Evolutionary conservation across 2,329 filamentous ascomycete genomes (phyloP).

Genomic region (Emmonsiellopsis sp.): DNA sequence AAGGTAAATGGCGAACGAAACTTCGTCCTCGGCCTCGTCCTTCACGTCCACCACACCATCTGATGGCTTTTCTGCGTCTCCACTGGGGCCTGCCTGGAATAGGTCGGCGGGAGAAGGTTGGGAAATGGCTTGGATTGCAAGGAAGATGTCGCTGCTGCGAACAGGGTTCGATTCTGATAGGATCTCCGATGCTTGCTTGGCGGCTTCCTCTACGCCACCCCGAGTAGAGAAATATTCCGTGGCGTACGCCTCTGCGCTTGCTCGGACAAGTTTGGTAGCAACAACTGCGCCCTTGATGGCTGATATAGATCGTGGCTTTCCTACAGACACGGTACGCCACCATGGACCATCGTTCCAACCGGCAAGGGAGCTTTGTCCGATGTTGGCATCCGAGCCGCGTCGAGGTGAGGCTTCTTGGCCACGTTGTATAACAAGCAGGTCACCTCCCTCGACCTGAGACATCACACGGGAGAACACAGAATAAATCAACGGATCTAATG

Average conservation of each 20-base stretch:
- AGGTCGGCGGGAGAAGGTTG: constrained; percentile 55
- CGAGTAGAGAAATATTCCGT: constrained; percentile 69
- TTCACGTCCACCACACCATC: constrained; percentile 27
- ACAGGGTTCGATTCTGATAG: constrained; percentile 81
- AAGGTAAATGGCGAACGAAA: constrained; percentile 70
- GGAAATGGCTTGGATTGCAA: constrained; percentile 81
- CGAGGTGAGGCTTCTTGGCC: constrained; percentile 73
- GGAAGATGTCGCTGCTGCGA: constrained; percentile 86
- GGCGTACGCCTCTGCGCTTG: constrained; percentile 79
- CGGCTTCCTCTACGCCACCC: constrained; percentile 72
- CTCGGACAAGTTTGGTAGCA: constrained; percentile 83
- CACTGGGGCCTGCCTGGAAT: constrained; percentile 51
- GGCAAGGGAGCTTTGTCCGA: constrained; percentile 15
- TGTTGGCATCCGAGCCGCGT: constrained; percentile 37
- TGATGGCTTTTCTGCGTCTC: constrained; percentile 14
- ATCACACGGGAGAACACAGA: constrained; percentile 89
- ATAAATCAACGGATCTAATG: constrained; percentile 86
- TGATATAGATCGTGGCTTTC: constrained; percentile 64
- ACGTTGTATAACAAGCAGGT: constrained; percentile 86
- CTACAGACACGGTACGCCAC: constrained; percentile 61
- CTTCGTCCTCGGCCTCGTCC: constrained; percentile 43
- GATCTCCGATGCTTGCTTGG: constrained; percentile 67
- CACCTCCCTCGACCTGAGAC: constrained; percentile 97
- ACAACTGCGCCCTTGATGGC: constrained; percentile 71
- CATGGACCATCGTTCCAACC: constrained; percentile 90